phyloP scores from a whole-genome alignment of 441 rosid species.

The Viola pubescens region DNA sequence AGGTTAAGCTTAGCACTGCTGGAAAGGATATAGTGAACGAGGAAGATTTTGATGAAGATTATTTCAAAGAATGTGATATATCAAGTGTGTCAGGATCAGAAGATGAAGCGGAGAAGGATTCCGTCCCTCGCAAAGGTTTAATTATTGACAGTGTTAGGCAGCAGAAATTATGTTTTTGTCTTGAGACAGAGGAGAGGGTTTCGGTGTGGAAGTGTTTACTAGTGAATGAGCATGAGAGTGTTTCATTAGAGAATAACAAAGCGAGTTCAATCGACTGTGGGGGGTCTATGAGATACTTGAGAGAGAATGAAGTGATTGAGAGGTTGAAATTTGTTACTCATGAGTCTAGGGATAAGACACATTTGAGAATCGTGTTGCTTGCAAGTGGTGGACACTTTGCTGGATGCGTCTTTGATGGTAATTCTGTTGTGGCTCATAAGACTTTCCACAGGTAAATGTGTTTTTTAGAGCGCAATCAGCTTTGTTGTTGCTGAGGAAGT shows the following conservation, averaged over 20 bases:
- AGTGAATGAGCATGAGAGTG: conserved; percentile 52
- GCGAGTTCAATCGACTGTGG: conserved; percentile 14
- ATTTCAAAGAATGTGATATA: conserved; percentile 65
- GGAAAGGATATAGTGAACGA: conserved; percentile 70
- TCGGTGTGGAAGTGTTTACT: conserved; percentile 69
- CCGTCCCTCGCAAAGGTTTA: conserved; percentile 24
- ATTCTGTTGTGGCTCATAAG: conserved; percentile 59
- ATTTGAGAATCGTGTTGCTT: conserved; percentile 62
- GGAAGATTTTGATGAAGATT: conserved; percentile 83
- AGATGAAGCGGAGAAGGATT: conserved; percentile 58
- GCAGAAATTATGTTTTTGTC: conserved; percentile 59
- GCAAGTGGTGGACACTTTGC: conserved; percentile 93
- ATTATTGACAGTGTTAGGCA: conserved; percentile 30
- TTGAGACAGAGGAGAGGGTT: conserved; percentile 60
- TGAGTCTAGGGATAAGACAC: conserved; percentile 37
- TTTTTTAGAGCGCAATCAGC: not conserved
- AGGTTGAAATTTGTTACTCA: conserved; percentile 41
- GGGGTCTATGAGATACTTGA: conserved; percentile 20
- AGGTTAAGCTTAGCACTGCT: conserved; percentile 81
- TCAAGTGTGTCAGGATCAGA: conserved; percentile 96
- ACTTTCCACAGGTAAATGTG: conserved; percentile 77
- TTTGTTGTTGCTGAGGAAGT: not conserved
- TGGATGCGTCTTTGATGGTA: conserved; percentile 75
- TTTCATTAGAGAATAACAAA: conserved; percentile 33
- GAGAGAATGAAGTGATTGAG: conserved; percentile 45